Percentiles rank a stretch among this genome's conserved stretches.
phyloP scores from a whole-genome alignment of 495 filamentous ascomycete genomes.

The Aspergillus saccharolyticus region DNA sequence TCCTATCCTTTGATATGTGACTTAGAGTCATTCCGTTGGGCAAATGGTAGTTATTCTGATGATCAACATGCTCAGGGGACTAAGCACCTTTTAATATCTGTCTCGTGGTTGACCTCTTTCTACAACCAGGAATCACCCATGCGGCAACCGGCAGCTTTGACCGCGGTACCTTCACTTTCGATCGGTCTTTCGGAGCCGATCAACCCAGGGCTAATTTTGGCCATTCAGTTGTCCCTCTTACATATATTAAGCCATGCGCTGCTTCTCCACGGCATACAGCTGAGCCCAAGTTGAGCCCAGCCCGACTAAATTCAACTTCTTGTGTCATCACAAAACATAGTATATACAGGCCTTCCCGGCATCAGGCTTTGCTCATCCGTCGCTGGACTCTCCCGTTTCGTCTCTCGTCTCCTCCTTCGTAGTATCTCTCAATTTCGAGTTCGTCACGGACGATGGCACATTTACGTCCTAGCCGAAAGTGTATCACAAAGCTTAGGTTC shows the following conservation, averaged over 20 bases:
- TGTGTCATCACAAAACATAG: too few species aligned
- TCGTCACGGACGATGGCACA: not conserved
- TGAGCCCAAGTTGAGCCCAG: too few species aligned
- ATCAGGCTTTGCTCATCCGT: too few species aligned
- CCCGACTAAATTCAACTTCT: too few species aligned
- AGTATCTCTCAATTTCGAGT: too few species aligned
- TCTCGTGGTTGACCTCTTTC: not conserved
- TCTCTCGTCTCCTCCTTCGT: too few species aligned
- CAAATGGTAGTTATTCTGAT: too few species aligned
- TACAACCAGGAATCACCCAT: not conserved
- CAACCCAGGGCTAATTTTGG: not conserved
- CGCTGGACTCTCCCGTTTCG: too few species aligned
- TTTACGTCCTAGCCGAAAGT: not conserved
- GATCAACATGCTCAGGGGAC: not conserved
- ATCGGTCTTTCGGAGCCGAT: not conserved
- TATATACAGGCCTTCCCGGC: too few species aligned
- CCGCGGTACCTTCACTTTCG: not conserved
- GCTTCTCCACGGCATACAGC: too few species aligned
- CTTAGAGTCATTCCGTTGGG: too few species aligned
- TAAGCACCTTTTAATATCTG: not conserved
- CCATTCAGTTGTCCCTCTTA: not conserved
- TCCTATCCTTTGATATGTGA: not conserved
- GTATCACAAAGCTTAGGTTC: not conserved
- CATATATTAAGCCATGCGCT: not conserved
- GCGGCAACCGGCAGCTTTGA: not conserved